Conservation (phyloP, 2,329 filamentous ascomycete species). For the Fusarium albidum region DNA sequence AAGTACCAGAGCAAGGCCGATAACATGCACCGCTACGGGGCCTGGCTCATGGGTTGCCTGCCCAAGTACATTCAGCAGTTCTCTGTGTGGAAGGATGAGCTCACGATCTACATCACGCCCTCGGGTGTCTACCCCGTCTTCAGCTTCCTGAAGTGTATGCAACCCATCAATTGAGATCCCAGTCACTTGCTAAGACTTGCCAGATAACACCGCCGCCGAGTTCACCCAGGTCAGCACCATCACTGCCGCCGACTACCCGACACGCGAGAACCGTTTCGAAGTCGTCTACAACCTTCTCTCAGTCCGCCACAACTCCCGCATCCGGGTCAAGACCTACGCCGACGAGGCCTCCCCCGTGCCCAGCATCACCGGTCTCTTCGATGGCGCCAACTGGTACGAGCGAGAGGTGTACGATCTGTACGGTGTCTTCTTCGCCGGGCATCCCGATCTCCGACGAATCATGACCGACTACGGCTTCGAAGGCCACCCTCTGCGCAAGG, state of each 20-base stretch:
- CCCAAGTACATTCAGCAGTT: constrained; percentile 99
- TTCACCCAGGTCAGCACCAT: constrained; percentile 94
- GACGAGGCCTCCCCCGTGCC: constrained; percentile 95
- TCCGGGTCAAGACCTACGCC: constrained; percentile 98
- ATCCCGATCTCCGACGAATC: constrained; percentile 95
- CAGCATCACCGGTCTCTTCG: constrained; percentile 84
- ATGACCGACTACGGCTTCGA: constrained; percentile 99
- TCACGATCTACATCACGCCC: constrained; percentile 92
- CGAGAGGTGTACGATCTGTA: constrained; percentile 97
- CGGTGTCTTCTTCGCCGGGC: constrained; percentile 94
- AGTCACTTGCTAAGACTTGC: constrained; percentile 11
- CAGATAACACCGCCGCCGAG: constrained; percentile 95
- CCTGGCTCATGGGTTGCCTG: constrained; percentile 95
- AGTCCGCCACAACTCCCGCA: constrained; percentile 94
- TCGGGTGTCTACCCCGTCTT: constrained; percentile 90
- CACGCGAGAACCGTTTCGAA: constrained; percentile 94
- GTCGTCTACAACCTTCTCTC: constrained; percentile 97
- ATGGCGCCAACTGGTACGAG: constrained; percentile 99
- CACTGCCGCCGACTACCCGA: constrained; percentile 95
- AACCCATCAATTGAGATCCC: constrained; percentile 2
- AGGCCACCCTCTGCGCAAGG: constrained; percentile 95
- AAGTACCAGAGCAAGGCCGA: constrained; percentile 90
- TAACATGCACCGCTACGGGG: constrained; percentile 89
- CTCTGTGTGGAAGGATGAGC: constrained; percentile 99
- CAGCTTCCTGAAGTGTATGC: constrained; percentile 83